These are phyloP conservation scores for Knoxia roxburghii DNA, from an alignment of 257 asterid species.

Conservation along the genomic window DNA sequence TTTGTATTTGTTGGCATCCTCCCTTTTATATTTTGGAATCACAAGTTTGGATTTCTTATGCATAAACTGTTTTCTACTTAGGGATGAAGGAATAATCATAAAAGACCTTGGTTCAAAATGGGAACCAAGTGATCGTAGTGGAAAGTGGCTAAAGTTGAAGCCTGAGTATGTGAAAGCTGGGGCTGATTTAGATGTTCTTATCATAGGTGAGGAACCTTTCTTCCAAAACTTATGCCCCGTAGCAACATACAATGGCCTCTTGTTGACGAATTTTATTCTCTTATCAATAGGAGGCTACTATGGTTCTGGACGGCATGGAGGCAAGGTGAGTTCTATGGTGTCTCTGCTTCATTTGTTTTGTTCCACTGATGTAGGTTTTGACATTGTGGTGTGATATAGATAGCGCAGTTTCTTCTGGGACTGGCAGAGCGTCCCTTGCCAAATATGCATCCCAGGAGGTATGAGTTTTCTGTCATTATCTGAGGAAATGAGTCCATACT, in stretches of 20 bases:
- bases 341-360: conserved; percentile 19
- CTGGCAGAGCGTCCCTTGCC: conserved; percentile 80
- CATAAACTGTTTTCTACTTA: conserved; percentile 21
- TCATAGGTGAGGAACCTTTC: conserved; percentile 56
- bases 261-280: conserved; percentile 12
- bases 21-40: neutral
- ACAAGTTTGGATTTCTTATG: conserved; percentile 9
- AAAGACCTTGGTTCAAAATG: conserved; percentile 93
- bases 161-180: conserved; percentile 94
- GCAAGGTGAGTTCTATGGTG: conserved; percentile 53
- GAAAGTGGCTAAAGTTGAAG: conserved; percentile 93
- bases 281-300: conserved; percentile 81
- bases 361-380: conserved; percentile 9
- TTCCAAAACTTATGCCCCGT: conserved; percentile 11
- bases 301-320: conserved; percentile 99
- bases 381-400: conserved; percentile 36
- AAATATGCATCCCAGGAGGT: conserved; percentile 77
- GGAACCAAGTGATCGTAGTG: conserved; percentile 98
- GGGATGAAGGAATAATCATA: conserved; percentile 91
- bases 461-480: conserved; percentile 16
- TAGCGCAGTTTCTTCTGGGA: conserved; percentile 92
- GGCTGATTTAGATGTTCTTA: conserved; percentile 84
- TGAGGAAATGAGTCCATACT: neutral
- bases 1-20: neutral
- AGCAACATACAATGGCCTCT: conserved; percentile 7